Conservation (phyloP, 2,329 filamentous ascomycete species). For the Colletotrichum navitas region DNA sequence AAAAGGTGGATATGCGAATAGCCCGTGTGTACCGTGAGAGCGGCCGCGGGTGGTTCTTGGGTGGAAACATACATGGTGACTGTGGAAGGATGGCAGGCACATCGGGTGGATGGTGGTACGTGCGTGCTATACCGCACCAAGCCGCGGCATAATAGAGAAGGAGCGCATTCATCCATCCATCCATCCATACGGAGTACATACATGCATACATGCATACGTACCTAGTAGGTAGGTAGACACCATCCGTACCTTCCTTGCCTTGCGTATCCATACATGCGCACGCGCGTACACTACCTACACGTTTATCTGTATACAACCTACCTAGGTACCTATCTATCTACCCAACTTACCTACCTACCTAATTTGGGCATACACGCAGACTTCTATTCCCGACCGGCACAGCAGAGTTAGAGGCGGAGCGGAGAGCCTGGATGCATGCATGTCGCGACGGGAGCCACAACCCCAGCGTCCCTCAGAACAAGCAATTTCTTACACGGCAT, state of each 20-base stretch:
- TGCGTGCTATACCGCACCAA: not conserved
- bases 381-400: not conserved
- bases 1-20: not conserved
- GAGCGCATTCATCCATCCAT: not conserved
- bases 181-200: too few species aligned
- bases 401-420: not conserved
- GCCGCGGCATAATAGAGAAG: not conserved
- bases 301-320: too few species aligned
- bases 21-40: not conserved
- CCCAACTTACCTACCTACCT: too few species aligned
- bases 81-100: not conserved
- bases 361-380: not conserved
- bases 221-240: too few species aligned
- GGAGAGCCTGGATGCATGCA: too few species aligned
- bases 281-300: too few species aligned
- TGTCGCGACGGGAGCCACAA: too few species aligned
- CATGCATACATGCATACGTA: not conserved
- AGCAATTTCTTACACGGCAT: too few species aligned
- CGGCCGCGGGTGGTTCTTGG: not conserved
- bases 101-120: slow-evolving; percentile 1
- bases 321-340: too few species aligned
- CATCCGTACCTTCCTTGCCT: too few species aligned
- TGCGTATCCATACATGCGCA: too few species aligned
- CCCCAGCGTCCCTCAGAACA: too few species aligned
- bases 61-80: not conserved